Base-by-base conservation (phyloP, 495 filamentous ascomycete genomes). In the Filosporella fistucella region DNA sequence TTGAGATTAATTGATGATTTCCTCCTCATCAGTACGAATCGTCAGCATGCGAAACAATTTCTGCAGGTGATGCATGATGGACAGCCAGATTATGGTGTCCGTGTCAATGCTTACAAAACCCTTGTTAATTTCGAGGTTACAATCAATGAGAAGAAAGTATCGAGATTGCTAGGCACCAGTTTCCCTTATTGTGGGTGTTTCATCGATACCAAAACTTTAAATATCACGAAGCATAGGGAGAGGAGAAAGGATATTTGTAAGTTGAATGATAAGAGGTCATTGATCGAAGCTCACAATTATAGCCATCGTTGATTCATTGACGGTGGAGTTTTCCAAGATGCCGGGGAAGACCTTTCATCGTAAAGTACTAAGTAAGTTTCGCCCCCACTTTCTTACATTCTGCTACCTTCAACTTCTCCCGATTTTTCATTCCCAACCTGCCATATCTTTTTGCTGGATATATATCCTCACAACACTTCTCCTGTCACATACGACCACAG, bases 1-100 rank as follows among this genome's bases (percentile, higher is more conserved):
- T 60, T 97, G 30, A 72, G 93, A 30, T 74, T 96, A 1, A 85
- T 94, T 32, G 93, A 98, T 42, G 93, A 98, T 55, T 97, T 97
- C 54, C 65, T 96, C 14, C 77, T 97, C 35, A 82, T 98, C 55
- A 96, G 89, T 2, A 78, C 81, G 0, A 69, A 87, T 42, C 65
- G 57, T 30, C 51, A 60, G 0, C 76, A 88, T 56, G 91, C 88
- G 0, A 68, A 66, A 42, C 65, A 68, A 12, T 96, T 98, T 56
- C 63, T 95, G 20, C 65, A 78, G 36, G 71, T 80, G 28, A 95
- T 97, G 90, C 78, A 93, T 53, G 56, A 67, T 1, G 93, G 91
- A 3, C 62, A 89, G 22, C 81, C 82, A 1, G 72, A 78, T 28
- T 96, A 91, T 57, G 93, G 93, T 17, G 81, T 96, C 22, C 63